Evolutionary conservation across 2,329 filamentous ascomycete species (phyloP).

Genomic region (Colletotrichum tropicicola): DNA sequence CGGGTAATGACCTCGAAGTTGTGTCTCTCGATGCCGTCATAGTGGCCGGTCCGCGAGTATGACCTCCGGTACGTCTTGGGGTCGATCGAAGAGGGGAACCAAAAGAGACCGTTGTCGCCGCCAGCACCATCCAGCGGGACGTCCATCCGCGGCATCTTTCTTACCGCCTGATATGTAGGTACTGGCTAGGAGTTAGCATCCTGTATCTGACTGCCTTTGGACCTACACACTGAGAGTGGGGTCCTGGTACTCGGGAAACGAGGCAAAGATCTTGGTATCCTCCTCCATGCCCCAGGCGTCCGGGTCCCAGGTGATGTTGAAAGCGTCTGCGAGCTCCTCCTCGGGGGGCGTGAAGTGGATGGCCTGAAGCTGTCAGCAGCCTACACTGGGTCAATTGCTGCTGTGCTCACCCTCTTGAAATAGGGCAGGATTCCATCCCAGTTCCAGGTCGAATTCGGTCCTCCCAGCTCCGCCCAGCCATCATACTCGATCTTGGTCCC

Average conservation of each 20-base stretch:
- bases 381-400: not conserved
- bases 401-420: conserved; percentile 47
- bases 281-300: conserved; percentile 32
- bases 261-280: conserved; percentile 25
- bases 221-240: conserved; percentile 19
- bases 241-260: conserved; percentile 23
- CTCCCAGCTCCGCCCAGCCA: conserved; percentile 53
- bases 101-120: conserved; percentile 37
- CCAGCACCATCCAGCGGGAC: conserved; percentile 34
- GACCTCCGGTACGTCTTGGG: conserved; percentile 32
- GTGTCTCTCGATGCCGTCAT: conserved; percentile 29
- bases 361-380: not conserved
- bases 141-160: conserved; percentile 33
- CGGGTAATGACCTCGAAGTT: conserved; percentile 36
- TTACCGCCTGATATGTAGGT: conserved; percentile 35
- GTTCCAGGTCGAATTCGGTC: conserved; percentile 53
- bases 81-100: conserved; percentile 35
- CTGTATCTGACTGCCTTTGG: not conserved
- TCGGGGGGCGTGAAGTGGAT: conserved; percentile 30
- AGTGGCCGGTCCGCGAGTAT: conserved; percentile 37
- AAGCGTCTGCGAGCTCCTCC: conserved; percentile 28
- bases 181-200: not conserved
- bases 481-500: conserved; percentile 49
- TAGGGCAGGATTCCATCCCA: conserved; percentile 49
- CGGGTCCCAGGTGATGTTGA: conserved; percentile 32